Evolutionary conservation across 2,329 filamentous ascomycete genomes (phyloP), one percentile per base, ranked within the genome.

Genomic region (Acephala macrosclerotiorum): DNA sequence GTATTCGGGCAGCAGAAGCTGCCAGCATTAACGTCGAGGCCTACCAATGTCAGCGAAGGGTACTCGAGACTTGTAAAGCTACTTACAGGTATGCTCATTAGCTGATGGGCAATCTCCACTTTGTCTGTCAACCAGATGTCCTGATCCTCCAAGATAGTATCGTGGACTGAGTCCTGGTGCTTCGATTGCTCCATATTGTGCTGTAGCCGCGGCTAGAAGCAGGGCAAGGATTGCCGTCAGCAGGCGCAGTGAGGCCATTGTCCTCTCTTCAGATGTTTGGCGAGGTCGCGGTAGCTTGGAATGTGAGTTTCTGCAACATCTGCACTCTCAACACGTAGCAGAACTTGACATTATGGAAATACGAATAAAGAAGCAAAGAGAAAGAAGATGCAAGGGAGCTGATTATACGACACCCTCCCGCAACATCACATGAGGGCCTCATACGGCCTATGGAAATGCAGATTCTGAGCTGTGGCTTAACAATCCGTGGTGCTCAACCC

Each of bases 1-100:
- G 77, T 72, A 68, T 84, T 80, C 22, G 72, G 65, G 71, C 83
- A 85, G 76, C 83, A 85, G 53, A 45, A 47, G 7, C 72, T 73
- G 12, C 73, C 69, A 55, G 76, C 73, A 35, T 77, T 76, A 40
- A 83, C 72, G 57, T 84, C 82, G 58, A 80, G 75, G 64, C 82
- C 82, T 84, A 22, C 5, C 16, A 7, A 12, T 49, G 47, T 66
- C 38, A 57, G 29, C 38, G 55, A 35, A 18, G 18, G 33, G 7
- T 56, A 3, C 16, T 26, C 20, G 49, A 36, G 49, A 9, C 3
- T 62, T n/a, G 60, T 42, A 58, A 22, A 47, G 47, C 11, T 22
- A 57, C 20, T 55, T 57, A 75, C 74, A 75, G 66, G 71, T 65
- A 68, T 75, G 73, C n/a, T 60, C 61, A 58, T 69, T 66, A 11